Evolutionary conservation across 495 filamentous ascomycete genomes (phyloP).

Genomic region (Neurospora sp.): DNA sequence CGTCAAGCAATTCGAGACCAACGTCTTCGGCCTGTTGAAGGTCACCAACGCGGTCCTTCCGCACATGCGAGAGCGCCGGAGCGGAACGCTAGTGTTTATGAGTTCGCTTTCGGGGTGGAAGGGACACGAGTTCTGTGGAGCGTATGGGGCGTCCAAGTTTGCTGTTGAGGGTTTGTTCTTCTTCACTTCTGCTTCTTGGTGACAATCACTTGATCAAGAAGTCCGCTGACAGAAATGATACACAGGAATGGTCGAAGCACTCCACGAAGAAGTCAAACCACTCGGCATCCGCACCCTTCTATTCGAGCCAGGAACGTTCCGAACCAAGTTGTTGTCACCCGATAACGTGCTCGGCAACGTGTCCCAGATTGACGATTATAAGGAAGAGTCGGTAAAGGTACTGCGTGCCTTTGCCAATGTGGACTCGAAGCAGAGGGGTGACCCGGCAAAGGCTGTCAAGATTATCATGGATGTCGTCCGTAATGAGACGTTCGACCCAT

Average conservation of each 20-base stretch:
- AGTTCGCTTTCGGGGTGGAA: conserved; percentile 14
- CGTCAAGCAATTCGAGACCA: conserved; percentile 31
- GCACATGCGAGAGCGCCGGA: conserved; percentile 32
- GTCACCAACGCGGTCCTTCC: conserved; percentile 36
- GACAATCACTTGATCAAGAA: too few relatives aligned
- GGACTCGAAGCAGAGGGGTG: conserved; percentile 4
- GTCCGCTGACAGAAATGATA: neutral
- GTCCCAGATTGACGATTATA: conserved; percentile 11
- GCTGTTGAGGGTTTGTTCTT: conserved; percentile 10
- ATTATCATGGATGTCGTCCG: conserved; percentile 12
- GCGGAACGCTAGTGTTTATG: conserved; percentile 32
- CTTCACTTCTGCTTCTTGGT: neutral
- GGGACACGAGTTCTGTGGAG: conserved; percentile 1
- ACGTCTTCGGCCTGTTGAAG: conserved; percentile 39
- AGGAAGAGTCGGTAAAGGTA: conserved; percentile 1
- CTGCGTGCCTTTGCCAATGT: neutral
- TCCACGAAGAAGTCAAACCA: conserved; percentile 10
- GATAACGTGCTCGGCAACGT: neutral
- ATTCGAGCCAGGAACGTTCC: conserved; percentile 14
- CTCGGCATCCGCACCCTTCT: conserved; percentile 10
- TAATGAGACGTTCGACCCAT: conserved; percentile 2
- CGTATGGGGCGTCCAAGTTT: conserved; percentile 12
- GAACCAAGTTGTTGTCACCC: conserved; percentile 2
- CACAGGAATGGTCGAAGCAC: conserved; percentile 15
- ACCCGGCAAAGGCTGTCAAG: conserved; percentile 10